Evolutionary conservation across 352 stramenopile genomes (phyloP).

Genomic region (Pythium phragmiticola): DNA sequence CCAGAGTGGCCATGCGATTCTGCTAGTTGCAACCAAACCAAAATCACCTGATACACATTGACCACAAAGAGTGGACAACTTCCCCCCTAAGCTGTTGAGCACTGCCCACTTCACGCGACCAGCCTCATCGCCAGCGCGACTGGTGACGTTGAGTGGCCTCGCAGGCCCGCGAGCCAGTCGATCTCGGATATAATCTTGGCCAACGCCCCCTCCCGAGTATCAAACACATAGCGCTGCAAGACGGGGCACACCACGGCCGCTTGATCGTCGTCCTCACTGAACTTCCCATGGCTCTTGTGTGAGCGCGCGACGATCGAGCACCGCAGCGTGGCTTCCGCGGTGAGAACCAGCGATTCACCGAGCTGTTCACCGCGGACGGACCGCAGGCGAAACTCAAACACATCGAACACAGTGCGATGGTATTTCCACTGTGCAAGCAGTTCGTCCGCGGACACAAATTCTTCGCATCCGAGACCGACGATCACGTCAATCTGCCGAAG

Average conservation of each 20-base stretch:
- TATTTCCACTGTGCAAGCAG: constrained; percentile 42
- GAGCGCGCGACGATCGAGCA: constrained; percentile 5
- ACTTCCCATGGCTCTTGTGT: constrained; percentile 29
- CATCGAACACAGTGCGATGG: constrained; percentile 43
- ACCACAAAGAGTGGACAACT: no score
- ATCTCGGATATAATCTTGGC: constrained; percentile 50
- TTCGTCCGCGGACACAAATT: constrained; percentile 44
- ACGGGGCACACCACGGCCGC: constrained; percentile 33
- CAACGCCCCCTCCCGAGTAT: constrained; percentile 24
- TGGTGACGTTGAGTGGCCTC: constrained; percentile 3
- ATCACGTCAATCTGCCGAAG: constrained; percentile 10
- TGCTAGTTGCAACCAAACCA: no score
- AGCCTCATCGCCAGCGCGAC: not conserved
- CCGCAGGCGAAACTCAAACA: constrained; percentile 36
- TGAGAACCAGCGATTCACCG: constrained; percentile 32
- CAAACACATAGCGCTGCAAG: constrained; percentile 49
- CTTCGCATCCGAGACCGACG: constrained; percentile 31
- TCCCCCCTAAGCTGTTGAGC: no score
- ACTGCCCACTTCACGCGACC: not conserved
- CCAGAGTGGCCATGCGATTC: no score
- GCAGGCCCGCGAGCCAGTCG: constrained; percentile 36
- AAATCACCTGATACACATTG: no score
- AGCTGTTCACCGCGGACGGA: constrained; percentile 35
- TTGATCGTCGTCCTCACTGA: constrained; percentile 13
- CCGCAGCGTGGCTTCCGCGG: not conserved